phyloP scores from a whole-genome alignment of 2,329 filamentous ascomycete species.

The Claviceps sorghi region DNA sequence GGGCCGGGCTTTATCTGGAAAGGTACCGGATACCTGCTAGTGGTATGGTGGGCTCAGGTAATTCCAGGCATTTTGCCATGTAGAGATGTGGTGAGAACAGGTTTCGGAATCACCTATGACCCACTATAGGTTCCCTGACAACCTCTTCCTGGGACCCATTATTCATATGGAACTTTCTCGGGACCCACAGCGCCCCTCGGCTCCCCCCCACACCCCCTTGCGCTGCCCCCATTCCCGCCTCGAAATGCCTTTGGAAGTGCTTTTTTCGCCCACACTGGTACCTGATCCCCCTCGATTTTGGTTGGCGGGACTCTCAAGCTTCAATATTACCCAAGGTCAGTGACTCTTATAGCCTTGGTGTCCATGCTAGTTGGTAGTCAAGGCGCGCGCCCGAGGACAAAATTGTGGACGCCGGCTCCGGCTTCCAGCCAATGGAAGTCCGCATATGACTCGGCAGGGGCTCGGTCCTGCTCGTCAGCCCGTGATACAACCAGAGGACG shows the following conservation, averaged over 20 bases:
- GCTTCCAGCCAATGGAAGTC: background rate
- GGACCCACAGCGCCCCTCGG: background rate
- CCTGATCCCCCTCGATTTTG: background rate
- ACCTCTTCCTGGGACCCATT: background rate
- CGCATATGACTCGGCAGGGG: no score
- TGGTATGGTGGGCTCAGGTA: no score
- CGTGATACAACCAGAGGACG: no score
- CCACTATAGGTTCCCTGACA: no score
- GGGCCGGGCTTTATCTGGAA: no score
- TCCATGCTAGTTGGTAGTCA: background rate
- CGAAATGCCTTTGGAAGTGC: background rate
- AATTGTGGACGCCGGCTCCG: background rate
- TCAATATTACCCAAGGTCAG: background rate
- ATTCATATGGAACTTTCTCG: background rate
- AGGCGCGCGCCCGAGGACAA: background rate
- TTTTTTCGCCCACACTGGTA: background rate
- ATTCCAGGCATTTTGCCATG: no score
- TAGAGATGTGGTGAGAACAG: no score
- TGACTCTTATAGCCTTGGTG: background rate
- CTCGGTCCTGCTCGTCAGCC: no score
- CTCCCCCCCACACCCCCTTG: background rate
- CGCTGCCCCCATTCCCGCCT: background rate
- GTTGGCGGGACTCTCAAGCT: background rate
- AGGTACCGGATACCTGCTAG: no score
- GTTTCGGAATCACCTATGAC: no score